Evolutionary conservation across 768 basidiomycete genomes (phyloP).

Genomic region (Psilocybe subaeruginosa): DNA sequence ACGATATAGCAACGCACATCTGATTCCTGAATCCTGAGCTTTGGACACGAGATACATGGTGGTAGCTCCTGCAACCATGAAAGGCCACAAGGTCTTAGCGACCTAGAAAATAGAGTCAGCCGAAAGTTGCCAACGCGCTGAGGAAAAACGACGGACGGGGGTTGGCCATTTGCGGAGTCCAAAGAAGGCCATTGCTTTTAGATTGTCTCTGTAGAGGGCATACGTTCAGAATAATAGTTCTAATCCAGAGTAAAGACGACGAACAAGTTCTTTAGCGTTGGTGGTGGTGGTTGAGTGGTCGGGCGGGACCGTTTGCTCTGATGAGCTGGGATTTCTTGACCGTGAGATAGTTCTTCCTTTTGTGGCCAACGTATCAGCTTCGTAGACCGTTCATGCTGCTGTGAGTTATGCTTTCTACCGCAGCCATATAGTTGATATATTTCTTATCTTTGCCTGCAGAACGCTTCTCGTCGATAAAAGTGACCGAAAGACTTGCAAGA

Average conservation of each 20-base stretch:
- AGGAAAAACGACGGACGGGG: conserved; percentile 54
- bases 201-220: conserved; percentile 2
- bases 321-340: conserved; percentile 23
- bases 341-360: conserved; percentile 34
- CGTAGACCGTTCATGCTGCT: background rate
- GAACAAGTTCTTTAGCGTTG: conserved; percentile 19
- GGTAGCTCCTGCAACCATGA: conserved; percentile 66
- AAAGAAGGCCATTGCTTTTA: conserved; percentile 66
- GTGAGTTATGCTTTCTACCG: background rate
- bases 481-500: too few species aligned
- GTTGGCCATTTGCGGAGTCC: conserved; percentile 84
- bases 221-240: background rate
- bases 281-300: conserved; percentile 33
- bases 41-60: conserved; percentile 70
- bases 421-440: background rate
- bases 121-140: background rate
- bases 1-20: conserved; percentile 55
- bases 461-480: background rate
- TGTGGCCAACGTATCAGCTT: conserved; percentile 7
- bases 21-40: conserved; percentile 68
- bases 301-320: conserved; percentile 43
- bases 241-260: conserved; percentile 4
- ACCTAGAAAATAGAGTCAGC: conserved; percentile 45
- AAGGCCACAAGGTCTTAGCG: conserved; percentile 78
- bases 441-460: background rate